Base-by-base conservation (phyloP, 2,329 filamentous ascomycete species). In the Metarhizium rileyi region DNA sequence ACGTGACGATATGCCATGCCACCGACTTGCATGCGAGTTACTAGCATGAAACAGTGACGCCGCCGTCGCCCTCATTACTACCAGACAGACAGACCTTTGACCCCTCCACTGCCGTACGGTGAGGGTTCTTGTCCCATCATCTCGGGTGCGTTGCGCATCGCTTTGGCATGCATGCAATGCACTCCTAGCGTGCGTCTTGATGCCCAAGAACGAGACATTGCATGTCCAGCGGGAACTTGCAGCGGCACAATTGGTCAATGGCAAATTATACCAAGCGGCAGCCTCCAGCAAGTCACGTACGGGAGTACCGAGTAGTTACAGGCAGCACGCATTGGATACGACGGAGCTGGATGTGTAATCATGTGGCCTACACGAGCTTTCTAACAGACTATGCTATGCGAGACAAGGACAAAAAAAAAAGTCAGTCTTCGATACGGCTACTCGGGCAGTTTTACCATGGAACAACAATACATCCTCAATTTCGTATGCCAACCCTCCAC, bases 351-450 rank as follows among this genome's bases (percentile, higher is more conserved):
- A 20, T 42, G 38, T 22, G 22, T 4, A 44, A 33, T 38, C 40
- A 44, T 43, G 40, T 38, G 23, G 28, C 28, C 38, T 42, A 25
- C 38, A 14, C 10, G 35, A 38, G 10, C 20, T 7, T 42, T 22
- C 47, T 44, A 36, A 47, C 1, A 49, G n/a, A 49, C 41, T 49
- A 49, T 49, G 41, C 41, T 44, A 48, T 35, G 38, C 46, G 35
- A 23, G 20, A 23, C 10, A 25, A 18, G 18, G n/a, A n/a, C n/a
- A n/a, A n/a, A 40, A 40, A 40, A 6, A 33, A n/a, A 38, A 23
- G 35, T 20, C 22, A 27, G 14, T 35, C 18, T 40, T 48, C 35
- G 36, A 20, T 42, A 47, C 46, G 23, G 46, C 36, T 26, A 33
- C 46, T 42, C 18, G n/a, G 38, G 25, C 27, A 27, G 23, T 20